These are phyloP conservation scores for Kodamaea kakaduensis DNA, from an alignment of 805 yeast genomes.

Conservation along the genomic window DNA sequence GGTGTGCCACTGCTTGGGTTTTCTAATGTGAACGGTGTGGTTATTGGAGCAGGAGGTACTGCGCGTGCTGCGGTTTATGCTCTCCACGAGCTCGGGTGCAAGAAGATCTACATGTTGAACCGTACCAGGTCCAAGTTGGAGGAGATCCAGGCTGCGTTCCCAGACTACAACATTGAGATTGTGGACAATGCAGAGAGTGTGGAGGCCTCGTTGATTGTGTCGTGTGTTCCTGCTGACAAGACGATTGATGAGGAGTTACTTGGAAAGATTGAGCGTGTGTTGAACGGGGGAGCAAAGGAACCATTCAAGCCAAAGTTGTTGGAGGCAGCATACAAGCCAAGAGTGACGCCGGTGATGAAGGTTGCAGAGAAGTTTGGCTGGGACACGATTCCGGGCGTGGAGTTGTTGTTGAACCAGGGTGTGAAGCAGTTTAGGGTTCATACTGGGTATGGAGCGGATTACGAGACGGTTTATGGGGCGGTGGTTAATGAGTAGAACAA, in stretches of 20 bases:
- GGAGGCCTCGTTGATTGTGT: conserved; percentile 52
- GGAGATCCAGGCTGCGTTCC: conserved; percentile 59
- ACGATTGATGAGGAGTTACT: conserved; percentile 56
- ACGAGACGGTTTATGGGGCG: conserved; percentile 55
- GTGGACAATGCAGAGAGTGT: conserved; percentile 49
- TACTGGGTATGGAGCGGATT: conserved; percentile 66
- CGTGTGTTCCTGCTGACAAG: conserved; percentile 81
- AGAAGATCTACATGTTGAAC: conserved; percentile 71
- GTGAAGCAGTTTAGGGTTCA: conserved; percentile 78
- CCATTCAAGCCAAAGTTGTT: conserved; percentile 53
- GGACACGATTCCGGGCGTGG: conserved; percentile 86
- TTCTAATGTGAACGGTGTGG: conserved; percentile 54
- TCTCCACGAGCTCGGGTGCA: conserved; percentile 71
- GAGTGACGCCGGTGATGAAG: conserved; percentile 80
- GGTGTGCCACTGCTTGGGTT: conserved; percentile 52
- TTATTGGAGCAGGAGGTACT: conserved; percentile 97
- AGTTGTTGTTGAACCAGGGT: conserved; percentile 93
- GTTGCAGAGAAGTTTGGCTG: conserved; percentile 66
- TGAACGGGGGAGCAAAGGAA: conserved; percentile 36
- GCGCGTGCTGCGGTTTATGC: conserved; percentile 94
- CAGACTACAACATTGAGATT: conserved; percentile 55
- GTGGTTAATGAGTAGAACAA: conserved; percentile 37
- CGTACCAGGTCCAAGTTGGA: conserved; percentile 67
- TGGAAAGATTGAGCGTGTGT: conserved; percentile 43
- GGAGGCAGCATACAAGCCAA: conserved; percentile 95